A percentile compares a stretch with the other conserved stretches of the same genome.
phyloP scores from a whole-genome alignment of 1,284 basidiomycete genomes.

The Apiotrichum siamense region DNA sequence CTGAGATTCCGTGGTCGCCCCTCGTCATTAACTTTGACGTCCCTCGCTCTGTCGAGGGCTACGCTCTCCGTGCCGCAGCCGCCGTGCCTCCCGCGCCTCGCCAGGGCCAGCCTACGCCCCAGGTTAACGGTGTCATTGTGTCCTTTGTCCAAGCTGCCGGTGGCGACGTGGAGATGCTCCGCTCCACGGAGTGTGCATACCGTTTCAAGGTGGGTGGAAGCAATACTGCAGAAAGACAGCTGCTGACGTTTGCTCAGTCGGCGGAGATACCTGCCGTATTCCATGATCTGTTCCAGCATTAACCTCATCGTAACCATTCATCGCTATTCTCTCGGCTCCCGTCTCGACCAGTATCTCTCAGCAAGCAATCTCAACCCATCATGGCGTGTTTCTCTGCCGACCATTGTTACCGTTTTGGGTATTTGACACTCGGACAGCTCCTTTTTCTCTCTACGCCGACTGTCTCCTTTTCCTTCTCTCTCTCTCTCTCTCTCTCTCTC shows the following conservation, averaged over 20 bases:
- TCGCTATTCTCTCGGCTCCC: background rate
- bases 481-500: background rate
- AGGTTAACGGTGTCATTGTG: constrained; percentile 60
- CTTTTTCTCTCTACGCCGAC: background rate
- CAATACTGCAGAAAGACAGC: too few species aligned
- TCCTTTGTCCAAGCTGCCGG: constrained; percentile 95
- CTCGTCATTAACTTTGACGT: constrained; percentile 92
- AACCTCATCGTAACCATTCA: background rate
- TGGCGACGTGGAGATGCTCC: constrained; percentile 93
- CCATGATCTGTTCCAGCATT: constrained; percentile 44
- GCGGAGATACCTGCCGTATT: constrained; percentile 44
- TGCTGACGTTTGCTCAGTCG: constrained; percentile 23
- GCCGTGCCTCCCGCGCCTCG: constrained; percentile 32
- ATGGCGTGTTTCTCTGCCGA: background rate
- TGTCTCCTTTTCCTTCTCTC: background rate
- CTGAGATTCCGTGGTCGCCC: constrained; percentile 82
- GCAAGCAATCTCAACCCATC: background rate
- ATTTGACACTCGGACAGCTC: background rate
- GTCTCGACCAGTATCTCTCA: background rate
- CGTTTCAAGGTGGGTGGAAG: constrained; percentile 56
- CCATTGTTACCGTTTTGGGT: background rate
- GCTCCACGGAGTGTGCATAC: constrained; percentile 95
- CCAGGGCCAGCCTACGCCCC: constrained; percentile 57
- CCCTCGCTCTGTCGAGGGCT: constrained; percentile 91
- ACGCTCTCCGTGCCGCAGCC: constrained; percentile 60